Evolutionary conservation across 1,139 yeast species (phyloP).

Genomic region (Neolecta irregularis): DNA sequence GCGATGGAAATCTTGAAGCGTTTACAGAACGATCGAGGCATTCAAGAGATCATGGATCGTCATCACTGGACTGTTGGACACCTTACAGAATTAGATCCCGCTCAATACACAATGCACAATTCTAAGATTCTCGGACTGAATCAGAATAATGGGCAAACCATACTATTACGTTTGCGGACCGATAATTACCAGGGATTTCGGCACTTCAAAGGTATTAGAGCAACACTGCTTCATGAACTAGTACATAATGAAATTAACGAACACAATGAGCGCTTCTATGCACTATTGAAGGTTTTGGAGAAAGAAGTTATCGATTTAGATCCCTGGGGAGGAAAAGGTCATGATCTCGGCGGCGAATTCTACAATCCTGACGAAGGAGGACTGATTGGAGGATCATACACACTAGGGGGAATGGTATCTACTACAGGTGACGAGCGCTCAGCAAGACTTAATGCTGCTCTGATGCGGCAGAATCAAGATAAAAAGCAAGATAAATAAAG

Average conservation of each 20-base stretch:
- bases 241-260: constrained; percentile 27
- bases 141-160: constrained; percentile 25
- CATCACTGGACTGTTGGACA: constrained; percentile 26
- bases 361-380: no score
- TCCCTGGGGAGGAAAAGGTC: no score
- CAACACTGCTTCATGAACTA: constrained; percentile 28
- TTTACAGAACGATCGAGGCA: constrained; percentile 25
- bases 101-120: constrained; percentile 23
- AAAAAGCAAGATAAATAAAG: no score
- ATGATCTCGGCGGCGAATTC: no score
- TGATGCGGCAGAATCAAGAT: no score
- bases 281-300: constrained; percentile 24
- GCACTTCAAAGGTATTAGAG: constrained; percentile 24
- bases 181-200: constrained; percentile 29
- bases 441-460: no score
- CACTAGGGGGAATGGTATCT: no score
- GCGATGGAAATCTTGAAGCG: constrained; percentile 23
- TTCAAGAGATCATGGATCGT: constrained; percentile 25
- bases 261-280: constrained; percentile 27
- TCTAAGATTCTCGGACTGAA: constrained; percentile 24
- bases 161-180: constrained; percentile 27
- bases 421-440: no score
- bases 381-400: no score
- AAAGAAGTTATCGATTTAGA: no score
- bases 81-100: constrained; percentile 29